Evolutionary conservation across 1,284 basidiomycete genomes (phyloP).

Genomic region (Pascua sp.): DNA sequence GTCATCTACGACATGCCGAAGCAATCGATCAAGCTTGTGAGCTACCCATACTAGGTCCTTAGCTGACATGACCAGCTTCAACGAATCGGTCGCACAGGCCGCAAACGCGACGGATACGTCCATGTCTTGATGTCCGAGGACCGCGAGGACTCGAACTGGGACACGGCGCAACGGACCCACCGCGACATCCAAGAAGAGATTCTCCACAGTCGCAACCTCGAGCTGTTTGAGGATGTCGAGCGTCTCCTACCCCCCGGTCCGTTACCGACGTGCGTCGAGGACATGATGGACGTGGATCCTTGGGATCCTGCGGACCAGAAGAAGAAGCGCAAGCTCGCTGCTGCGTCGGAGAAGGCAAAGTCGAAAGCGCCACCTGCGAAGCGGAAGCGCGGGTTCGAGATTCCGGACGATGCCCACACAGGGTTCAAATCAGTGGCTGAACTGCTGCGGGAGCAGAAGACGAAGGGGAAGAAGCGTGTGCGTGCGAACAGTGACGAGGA

Average conservation of each 20-base stretch:
- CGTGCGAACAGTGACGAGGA: constrained; percentile 5
- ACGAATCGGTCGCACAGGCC: constrained; percentile 91
- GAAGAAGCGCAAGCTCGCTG: constrained; percentile 20
- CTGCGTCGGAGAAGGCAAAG: constrained; percentile 19
- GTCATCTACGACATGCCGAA: constrained; percentile 96
- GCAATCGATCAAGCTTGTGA: constrained; percentile 91
- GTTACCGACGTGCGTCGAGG: constrained; percentile 73
- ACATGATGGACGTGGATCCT: constrained; percentile 59
- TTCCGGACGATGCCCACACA: constrained; percentile 35
- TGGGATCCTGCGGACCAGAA: constrained; percentile 44
- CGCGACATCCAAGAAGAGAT: constrained; percentile 86
- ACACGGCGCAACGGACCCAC: constrained; percentile 83
- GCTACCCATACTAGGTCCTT: constrained; percentile 25
- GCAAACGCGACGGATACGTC: constrained; percentile 84
- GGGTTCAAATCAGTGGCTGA: constrained; percentile 47
- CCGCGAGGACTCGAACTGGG: constrained; percentile 88
- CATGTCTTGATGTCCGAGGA: constrained; percentile 89
- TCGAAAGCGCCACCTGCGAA: constrained; percentile 14
- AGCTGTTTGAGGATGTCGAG: constrained; percentile 87
- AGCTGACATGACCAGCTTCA: constrained; percentile 64
- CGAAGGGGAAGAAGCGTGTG: constrained; percentile 17
- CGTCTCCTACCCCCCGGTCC: constrained; percentile 76
- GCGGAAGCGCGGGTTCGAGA: constrained; percentile 32
- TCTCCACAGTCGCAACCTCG: constrained; percentile 75
- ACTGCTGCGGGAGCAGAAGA: constrained; percentile 28